Base-by-base conservation (phyloP, 768 basidiomycete genomes). In the Chlorophyllum brunneum region DNA sequence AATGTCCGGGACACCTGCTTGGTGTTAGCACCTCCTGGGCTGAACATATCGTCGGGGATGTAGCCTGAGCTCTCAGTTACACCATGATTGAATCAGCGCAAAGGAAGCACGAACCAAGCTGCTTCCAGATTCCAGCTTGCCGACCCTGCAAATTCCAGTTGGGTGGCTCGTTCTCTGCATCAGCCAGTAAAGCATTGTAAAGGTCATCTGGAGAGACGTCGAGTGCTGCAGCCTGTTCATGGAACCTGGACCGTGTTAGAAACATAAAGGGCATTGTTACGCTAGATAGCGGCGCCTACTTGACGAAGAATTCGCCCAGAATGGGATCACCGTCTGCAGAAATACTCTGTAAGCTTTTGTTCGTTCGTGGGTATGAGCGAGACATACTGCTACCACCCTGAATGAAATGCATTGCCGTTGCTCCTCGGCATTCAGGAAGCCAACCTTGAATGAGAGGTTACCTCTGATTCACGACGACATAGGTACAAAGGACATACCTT, bases 141-240 rank as follows among this genome's bases (percentile, higher is more conserved):
- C 83, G 66, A 8, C 83, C 83, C 60, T 82, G 79, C 6, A 85
- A 56, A 59, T 85, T 78, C 80, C 82, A 84, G 57, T 83, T 78
- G 9, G 72, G 70, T 5, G 83, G 76, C 49, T 81, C 74, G 2
- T 68, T 59, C 58, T 84, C 82, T 0, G 83, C 82, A 54, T 84
- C 81, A 0, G 79, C 78, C 4, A 84, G 63, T 10, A 85, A 70
- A 0, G 82, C 81, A 37, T 64, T 72, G 58, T 85, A 84, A 1
- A 84, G 68, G 41, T 74, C 77, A 9, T 68, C 63, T 0, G 74
- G 60, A 0, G 78, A 75, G 24, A 85, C 79, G 23, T 71, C 68
- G 2, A 84, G 65, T 5, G 68, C 63, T 2, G 66, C 62, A 13
- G 79, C 77, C 37, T 82, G 73, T 3, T 79, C 65, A 34, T 72